phyloP scores from a whole-genome alignment of 2,329 filamentous ascomycete genomes.

The Pyricularia sp. region DNA sequence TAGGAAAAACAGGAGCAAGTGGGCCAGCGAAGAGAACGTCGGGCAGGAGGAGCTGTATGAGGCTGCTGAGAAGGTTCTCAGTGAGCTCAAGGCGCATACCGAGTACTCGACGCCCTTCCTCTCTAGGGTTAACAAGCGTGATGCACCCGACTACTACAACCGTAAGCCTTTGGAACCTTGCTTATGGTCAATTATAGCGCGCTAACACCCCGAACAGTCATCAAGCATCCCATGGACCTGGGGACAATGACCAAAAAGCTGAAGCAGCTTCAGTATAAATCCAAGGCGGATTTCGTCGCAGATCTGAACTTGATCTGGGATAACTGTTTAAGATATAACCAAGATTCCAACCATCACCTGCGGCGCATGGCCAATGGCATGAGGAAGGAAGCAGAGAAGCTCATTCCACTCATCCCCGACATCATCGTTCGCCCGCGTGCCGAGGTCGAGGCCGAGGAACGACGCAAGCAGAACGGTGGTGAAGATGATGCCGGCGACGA shows the following conservation, averaged over 20 bases:
- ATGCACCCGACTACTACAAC: slow-evolving; percentile 90
- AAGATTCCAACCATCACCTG: slow-evolving; percentile 76
- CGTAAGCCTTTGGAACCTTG: slow-evolving; percentile 14
- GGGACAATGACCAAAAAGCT: slow-evolving; percentile 98
- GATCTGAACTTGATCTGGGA: slow-evolving; percentile 95
- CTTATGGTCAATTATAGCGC: background rate
- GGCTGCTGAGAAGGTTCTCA: slow-evolving; percentile 90
- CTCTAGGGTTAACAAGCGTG: slow-evolving; percentile 89
- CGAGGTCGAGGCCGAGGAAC: slow-evolving; percentile 83
- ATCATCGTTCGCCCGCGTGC: slow-evolving; percentile 83
- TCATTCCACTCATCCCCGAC: slow-evolving; percentile 90
- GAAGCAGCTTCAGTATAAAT: slow-evolving; percentile 69
- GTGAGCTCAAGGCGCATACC: slow-evolving; percentile 92
- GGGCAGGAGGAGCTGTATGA: slow-evolving; percentile 98
- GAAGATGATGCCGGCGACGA: slow-evolving; percentile 79
- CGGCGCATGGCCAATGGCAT: slow-evolving; percentile 92
- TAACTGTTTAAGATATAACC: slow-evolving; percentile 94
- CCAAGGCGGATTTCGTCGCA: slow-evolving; percentile 87
- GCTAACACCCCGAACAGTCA: slow-evolving; percentile 31
- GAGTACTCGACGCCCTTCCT: slow-evolving; percentile 97
- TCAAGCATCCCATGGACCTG: slow-evolving; percentile 96
- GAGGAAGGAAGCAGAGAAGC: slow-evolving; percentile 94
- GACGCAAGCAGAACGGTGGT: slow-evolving; percentile 77
- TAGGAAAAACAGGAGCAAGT: slow-evolving; percentile 95
- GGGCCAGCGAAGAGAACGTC: slow-evolving; percentile 95